A percentile compares a stretch with the other conserved stretches of the same genome.
phyloP scores from a whole-genome alignment of 768 basidiomycete species.

The Leccinum truebloodii region DNA sequence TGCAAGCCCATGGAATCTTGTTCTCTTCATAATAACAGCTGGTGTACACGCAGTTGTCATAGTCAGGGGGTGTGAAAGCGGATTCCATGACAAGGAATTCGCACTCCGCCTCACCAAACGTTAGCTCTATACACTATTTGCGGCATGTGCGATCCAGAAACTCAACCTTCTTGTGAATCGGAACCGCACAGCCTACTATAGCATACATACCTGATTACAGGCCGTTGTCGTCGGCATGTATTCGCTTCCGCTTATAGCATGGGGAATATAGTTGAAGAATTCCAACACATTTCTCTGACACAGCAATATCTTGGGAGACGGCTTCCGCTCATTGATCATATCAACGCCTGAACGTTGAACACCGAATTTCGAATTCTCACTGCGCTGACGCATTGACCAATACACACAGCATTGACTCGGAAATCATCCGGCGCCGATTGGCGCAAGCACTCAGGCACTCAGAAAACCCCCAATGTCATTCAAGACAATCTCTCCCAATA shows the following conservation, averaged over 20 bases:
- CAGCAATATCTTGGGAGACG: conserved; percentile 6
- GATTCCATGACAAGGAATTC: conserved; percentile 16
- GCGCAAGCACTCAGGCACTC: conserved; percentile 5
- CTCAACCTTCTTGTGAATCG: conserved; percentile 13
- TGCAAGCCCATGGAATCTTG: conserved; percentile 53
- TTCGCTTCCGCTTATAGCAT: background rate
- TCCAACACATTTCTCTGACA: background rate
- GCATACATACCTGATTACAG: background rate
- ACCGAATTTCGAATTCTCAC: conserved; percentile 7
- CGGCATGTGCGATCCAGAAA: background rate
- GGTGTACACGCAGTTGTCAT: conserved; percentile 47
- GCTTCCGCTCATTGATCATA: conserved; percentile 1
- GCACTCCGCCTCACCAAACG: conserved; percentile 19
- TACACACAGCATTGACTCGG: conserved; percentile 7
- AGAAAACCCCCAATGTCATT: background rate
- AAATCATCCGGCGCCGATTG: background rate
- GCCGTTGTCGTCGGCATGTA: background rate
- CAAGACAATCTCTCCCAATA: conserved; percentile 7
- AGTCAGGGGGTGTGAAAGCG: conserved; percentile 25
- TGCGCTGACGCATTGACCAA: background rate
- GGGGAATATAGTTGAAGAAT: background rate
- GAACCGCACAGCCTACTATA: conserved; percentile 7
- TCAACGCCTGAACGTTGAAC: background rate
- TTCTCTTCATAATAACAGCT: conserved; percentile 75
- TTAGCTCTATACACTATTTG: background rate